Evolutionary conservation across 2,329 filamentous ascomycete genomes (phyloP), one percentile per base, ranked within the genome.

Genomic region (Xylariaceae sp.): DNA sequence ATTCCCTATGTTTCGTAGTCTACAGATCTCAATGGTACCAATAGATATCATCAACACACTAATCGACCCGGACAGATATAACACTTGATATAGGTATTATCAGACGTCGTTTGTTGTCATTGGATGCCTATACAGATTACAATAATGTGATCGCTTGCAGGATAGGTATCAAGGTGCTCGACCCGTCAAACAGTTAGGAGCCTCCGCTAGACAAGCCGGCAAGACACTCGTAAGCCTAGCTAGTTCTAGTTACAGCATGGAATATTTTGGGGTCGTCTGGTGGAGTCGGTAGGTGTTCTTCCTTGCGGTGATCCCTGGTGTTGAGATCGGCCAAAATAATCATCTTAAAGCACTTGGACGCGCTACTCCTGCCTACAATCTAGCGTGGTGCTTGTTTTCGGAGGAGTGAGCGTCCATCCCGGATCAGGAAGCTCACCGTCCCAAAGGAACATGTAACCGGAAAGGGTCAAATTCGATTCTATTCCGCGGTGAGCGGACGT

Each of bases 401-500:
- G 23, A 60, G 37, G 13, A 51, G 10, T 3, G 35, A 17, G 57
- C 58, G 49, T 59, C 67, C 66, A 68, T 64, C 60, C 67, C 66
- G 18, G 63, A 70, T 67, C 17, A 65, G 68, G 68, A 66, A 70
- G 68, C 64, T 70, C 64, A 64, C 47, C 51, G 68, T 65, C 66
- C 62, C 66, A 68, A 67, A 67, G 64, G 60, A 42, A 42, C 37
- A 13, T 42, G 37, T 7, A 42, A 10, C 37, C 4, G 1, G 37
- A 42, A 42, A 42, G 8, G 37, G 37, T 42, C 59, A 58, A 66
- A 61, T 63, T 62, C 55, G 57, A 61, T 57, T 56, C 63, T 59
- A 60, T 30, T 30, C 23, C 23, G 23, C 23, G 23, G 23, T 30
- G 23, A 30, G 23, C 23, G 23, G 23, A 30, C 23, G 23, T 30